Evolutionary conservation across 805 yeast genomes (phyloP).

Genomic region (Candida ponderosae): DNA sequence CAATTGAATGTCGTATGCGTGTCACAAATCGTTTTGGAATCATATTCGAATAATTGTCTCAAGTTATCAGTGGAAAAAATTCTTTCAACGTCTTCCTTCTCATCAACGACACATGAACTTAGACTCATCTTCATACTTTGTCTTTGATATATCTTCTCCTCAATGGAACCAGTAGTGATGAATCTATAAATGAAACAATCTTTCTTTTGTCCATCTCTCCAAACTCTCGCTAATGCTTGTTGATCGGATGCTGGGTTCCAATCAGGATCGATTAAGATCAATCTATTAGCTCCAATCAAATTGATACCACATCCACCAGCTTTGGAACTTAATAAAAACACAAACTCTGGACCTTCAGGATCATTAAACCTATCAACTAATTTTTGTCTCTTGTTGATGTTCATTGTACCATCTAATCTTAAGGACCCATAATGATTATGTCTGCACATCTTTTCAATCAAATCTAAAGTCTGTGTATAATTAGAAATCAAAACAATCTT

Average conservation of each 20-base stretch:
- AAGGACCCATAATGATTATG: conserved; percentile 63
- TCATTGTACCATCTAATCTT: conserved; percentile 89
- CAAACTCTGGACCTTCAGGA: conserved; percentile 81
- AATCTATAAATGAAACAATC: conserved; percentile 93
- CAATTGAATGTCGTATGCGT: conserved; percentile 92
- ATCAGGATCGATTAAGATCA: conserved; percentile 83
- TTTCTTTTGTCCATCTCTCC: conserved; percentile 99
- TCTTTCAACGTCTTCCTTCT: conserved; percentile 90
- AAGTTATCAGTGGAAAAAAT: conserved; percentile 79
- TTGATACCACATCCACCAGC: conserved; percentile 99
- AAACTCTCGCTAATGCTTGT: conserved; percentile 94
- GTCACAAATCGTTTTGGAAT: conserved; percentile 65
- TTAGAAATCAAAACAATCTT: conserved; percentile 92
- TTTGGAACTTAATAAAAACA: conserved; percentile 83
- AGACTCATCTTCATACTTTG: conserved; percentile 91
- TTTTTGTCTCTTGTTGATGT: conserved; percentile 85
- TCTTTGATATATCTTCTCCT: conserved; percentile 92
- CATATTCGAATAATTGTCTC: conserved; percentile 65
- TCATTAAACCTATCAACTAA: conserved; percentile 87
- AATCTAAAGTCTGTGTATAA: conserved; percentile 88
- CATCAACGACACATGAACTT: conserved; percentile 95
- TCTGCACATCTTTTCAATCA: conserved; percentile 84
- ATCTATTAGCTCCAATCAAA: conserved; percentile 90
- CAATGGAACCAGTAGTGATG: conserved; percentile 91
- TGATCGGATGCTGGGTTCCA: conserved; percentile 99